A percentile compares a stretch with the other conserved stretches of the same genome.
Evolutionary conservation across 2,329 filamentous ascomycete species (phyloP).

Genomic region (Neurospora sp.): DNA sequence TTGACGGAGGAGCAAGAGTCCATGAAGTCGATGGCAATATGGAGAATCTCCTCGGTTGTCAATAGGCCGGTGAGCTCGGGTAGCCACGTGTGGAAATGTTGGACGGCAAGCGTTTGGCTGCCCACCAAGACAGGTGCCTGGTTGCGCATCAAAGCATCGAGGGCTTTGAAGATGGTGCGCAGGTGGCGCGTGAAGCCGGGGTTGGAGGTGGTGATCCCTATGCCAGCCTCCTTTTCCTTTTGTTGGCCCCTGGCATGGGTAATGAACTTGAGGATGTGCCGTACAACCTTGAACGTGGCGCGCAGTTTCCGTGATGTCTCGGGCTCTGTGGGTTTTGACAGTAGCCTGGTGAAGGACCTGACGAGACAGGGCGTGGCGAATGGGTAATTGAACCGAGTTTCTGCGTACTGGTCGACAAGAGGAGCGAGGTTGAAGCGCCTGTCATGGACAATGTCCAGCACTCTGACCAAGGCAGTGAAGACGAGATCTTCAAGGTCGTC

Average conservation of each 20-base stretch:
- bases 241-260: slow-evolving; percentile 81
- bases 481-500: slow-evolving; percentile 89
- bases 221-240: slow-evolving; percentile 75
- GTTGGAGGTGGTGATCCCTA: slow-evolving; percentile 69
- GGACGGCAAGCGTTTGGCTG: slow-evolving; percentile 87
- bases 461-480: slow-evolving; percentile 80
- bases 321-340: slow-evolving; percentile 73
- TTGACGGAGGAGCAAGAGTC: slow-evolving; percentile 81
- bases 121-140: slow-evolving; percentile 77
- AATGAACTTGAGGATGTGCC: slow-evolving; percentile 89
- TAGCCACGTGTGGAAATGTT: slow-evolving; percentile 97
- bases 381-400: slow-evolving; percentile 82
- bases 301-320: slow-evolving; percentile 76
- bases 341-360: slow-evolving; percentile 71
- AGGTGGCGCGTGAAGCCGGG: slow-evolving; percentile 72
- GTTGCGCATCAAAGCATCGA: slow-evolving; percentile 85
- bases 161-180: slow-evolving; percentile 76
- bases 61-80: slow-evolving; percentile 75
- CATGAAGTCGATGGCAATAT: slow-evolving; percentile 87
- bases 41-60: slow-evolving; percentile 72
- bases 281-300: slow-evolving; percentile 88
- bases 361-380: slow-evolving; percentile 84
- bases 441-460: slow-evolving; percentile 89
- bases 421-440: slow-evolving; percentile 85
- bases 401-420: slow-evolving; percentile 83